Percentiles rank a stretch among this genome's conserved stretches.
phyloP scores from a whole-genome alignment of 106 monocot species.

The Iris macrosiphon region DNA sequence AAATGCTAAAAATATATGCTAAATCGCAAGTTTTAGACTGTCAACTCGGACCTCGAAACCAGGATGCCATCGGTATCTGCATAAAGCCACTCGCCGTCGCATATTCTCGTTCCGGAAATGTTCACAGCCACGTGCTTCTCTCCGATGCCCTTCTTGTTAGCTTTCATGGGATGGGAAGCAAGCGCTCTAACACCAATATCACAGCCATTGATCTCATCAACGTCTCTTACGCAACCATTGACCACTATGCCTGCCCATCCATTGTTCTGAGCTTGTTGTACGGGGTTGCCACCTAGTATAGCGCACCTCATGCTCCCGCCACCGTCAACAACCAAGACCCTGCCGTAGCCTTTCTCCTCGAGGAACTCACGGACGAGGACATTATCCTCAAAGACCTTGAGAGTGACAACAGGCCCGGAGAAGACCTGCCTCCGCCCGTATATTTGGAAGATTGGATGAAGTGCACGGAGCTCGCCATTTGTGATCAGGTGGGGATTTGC shows the following conservation, averaged over 20 bases:
- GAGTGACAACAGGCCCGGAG: conserved; percentile 24
- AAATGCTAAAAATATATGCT: background rate
- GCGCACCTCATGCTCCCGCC: conserved; percentile 24
- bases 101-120: conserved; percentile 18
- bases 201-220: conserved; percentile 27
- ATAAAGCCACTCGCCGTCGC: conserved; percentile 23
- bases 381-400: conserved; percentile 29
- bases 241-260: conserved; percentile 28
- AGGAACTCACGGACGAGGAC: conserved; percentile 23
- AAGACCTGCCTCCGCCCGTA: conserved; percentile 20
- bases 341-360: conserved; percentile 21
- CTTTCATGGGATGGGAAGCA: conserved; percentile 24
- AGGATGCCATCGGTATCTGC: conserved; percentile 20
- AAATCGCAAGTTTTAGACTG: conserved; percentile 3
- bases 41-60: conserved; percentile 19
- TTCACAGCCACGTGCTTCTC: conserved; percentile 23
- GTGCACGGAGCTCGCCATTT: conserved; percentile 23
- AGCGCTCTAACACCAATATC: conserved; percentile 29
- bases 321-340: conserved; percentile 24
- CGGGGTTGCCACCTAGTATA: conserved; percentile 24
- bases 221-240: conserved; percentile 27
- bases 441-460: conserved; percentile 26
- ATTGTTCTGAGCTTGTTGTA: conserved; percentile 24
- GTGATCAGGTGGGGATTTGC: conserved; percentile 14
- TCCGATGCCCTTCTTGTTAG: conserved; percentile 19